Base-by-base conservation (phyloP, 768 basidiomycete species). In the Phylloporus rhodoxanthus region DNA sequence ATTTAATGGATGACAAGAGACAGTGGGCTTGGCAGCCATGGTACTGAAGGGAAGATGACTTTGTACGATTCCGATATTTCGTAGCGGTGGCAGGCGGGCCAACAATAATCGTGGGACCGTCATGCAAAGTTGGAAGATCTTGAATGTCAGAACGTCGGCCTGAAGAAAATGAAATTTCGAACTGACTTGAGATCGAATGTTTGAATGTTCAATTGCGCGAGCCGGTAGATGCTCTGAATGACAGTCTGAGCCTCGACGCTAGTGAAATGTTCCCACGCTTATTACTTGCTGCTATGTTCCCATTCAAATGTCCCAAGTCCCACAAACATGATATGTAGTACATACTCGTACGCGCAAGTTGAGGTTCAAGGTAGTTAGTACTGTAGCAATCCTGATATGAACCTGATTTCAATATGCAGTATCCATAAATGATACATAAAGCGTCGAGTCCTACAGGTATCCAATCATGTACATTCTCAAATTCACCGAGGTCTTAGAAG, bases 1-100 rank as follows among this genome's bases (percentile, higher is more conserved):
- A 1, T 39, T 52, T 8, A 62, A 10, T 23, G 4, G 48, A 21
- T 34, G 20, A 15, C 19, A 39, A 5, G 26, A 34, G 43, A 23
- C 7, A 8, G 14, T 33, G 8, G 51, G 33, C 19, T 10, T 33
- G 1, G 50, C 14, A 1, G 43, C 21, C 52, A 58, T 61, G 37
- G 17, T 30, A 10, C 25, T 33, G 8, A 38, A 48, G 6, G 42
- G 45, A 40, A 26, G 20, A n/a, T 13, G 33, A 10, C 19, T 32
- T 9, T 19, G 54, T 33, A 14, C 15, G 5, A 26, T 41, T n/a
- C 43, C 1, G 33, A 47, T 32, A 6, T n/a, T 34, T 23, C 49
- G 52, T 17, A 11, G 39, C 14, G 20, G 28, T 15, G n/a, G n/a
- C n/a, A 23, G n/a, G 36, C 4, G 23, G 13, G 29, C 1, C 30